A percentile compares a stretch with the other conserved stretches of the same genome.
Evolutionary conservation across 1,139 yeast genomes (phyloP).

Genomic region (Pichia inconspicua): DNA sequence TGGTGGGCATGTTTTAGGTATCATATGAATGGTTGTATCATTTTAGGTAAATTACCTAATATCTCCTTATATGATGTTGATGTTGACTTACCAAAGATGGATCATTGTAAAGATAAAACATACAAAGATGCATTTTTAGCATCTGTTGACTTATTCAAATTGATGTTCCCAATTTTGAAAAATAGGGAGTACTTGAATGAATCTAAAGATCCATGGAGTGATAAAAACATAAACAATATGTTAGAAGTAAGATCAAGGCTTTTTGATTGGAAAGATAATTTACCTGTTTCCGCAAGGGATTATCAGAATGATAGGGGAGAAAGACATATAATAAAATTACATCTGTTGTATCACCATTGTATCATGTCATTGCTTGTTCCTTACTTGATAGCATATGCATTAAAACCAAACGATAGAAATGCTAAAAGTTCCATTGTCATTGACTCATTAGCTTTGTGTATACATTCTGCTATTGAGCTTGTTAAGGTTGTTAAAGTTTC

Average conservation of each 20-base stretch:
- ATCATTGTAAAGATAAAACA: constrained; percentile 16
- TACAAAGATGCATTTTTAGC: constrained; percentile 23
- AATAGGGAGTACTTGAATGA: constrained; percentile 25
- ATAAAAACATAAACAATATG: constrained; percentile 27
- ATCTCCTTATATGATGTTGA: constrained; percentile 28
- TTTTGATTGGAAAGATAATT: constrained; percentile 20
- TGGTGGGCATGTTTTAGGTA: constrained; percentile 30
- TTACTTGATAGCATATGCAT: constrained; percentile 26
- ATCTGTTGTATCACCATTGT: constrained; percentile 27
- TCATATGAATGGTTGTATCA: constrained; percentile 27
- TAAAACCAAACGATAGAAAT: constrained; percentile 19
- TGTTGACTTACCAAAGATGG: constrained; percentile 21
- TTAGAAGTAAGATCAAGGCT: constrained; percentile 25
- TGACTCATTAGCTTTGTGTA: constrained; percentile 26
- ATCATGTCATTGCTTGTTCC: constrained; percentile 29
- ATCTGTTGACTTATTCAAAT: constrained; percentile 25
- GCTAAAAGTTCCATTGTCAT: constrained; percentile 25
- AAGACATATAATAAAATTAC: constrained; percentile 28
- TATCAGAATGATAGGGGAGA: constrained; percentile 15
- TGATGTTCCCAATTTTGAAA: constrained; percentile 26
- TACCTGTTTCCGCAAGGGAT: constrained; percentile 11
- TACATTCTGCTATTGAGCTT: constrained; percentile 27
- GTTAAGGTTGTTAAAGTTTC: constrained; percentile 23
- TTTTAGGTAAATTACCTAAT: constrained; percentile 31
- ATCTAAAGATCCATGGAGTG: constrained; percentile 26